A percentile compares a stretch with the other conserved stretches of the same genome.
Conservation (phyloP, 2,329 filamentous ascomycete genomes). For the Lachnellula occidentalis region DNA sequence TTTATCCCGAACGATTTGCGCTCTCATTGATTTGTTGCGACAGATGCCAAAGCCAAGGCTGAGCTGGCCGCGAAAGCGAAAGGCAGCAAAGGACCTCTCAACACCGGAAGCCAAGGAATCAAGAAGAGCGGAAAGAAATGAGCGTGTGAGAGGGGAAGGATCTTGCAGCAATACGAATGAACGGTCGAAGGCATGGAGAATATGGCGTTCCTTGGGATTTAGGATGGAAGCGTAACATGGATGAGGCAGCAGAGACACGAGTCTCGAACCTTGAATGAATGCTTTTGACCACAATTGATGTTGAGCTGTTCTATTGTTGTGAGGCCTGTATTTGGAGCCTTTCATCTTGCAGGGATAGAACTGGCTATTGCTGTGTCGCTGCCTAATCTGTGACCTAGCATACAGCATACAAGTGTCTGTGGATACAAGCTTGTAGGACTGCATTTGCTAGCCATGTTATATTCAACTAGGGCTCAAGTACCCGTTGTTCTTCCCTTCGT, state of each 20-base stretch:
- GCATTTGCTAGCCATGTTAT: too few species aligned
- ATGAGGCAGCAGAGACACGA: background rate
- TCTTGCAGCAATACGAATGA: background rate
- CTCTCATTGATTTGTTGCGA: slow-evolving; percentile 4
- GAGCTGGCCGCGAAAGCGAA: slow-evolving; percentile 75
- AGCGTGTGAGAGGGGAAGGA: slow-evolving; percentile 1
- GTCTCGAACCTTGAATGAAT: background rate
- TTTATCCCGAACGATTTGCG: background rate
- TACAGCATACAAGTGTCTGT: too few species aligned
- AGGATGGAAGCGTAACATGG: slow-evolving; percentile 1
- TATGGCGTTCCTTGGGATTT: slow-evolving; percentile 8
- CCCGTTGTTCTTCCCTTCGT: too few species aligned
- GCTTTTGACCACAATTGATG: background rate
- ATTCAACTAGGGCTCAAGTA: too few species aligned
- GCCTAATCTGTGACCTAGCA: too few species aligned
- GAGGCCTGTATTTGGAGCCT: background rate
- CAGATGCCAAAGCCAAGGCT: slow-evolving; percentile 81
- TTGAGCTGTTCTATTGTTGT: background rate
- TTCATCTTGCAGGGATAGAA: background rate
- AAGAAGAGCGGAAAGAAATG: slow-evolving; percentile 99
- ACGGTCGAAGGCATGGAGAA: slow-evolving; percentile 1
- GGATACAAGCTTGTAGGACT: too few species aligned
- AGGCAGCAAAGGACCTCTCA: slow-evolving; percentile 77
- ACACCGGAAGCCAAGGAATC: slow-evolving; percentile 80
- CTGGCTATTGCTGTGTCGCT: too few species aligned